Base-by-base conservation (phyloP, 495 filamentous ascomycete species). In the Penicillium canescens region DNA sequence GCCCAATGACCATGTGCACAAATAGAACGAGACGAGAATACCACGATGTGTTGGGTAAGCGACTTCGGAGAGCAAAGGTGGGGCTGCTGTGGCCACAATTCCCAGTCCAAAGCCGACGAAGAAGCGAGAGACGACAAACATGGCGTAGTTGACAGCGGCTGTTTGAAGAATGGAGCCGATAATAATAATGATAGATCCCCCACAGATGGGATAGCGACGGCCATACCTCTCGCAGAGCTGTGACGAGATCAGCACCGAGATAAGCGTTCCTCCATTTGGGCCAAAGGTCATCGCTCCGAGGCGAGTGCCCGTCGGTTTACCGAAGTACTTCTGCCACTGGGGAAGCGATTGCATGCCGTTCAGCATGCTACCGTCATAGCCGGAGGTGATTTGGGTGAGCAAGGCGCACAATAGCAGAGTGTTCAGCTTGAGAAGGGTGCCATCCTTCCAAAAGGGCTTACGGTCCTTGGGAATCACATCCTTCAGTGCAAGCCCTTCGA, bases 211-310 rank as follows among this genome's bases (percentile, higher is more conserved):
- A 18, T 18, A 18, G 18, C 18, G 18, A 18, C 18, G 18, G 18
- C 18, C 18, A 18, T 18, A 18, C 18, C 18, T 18, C 18, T 18
- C 18, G 1, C 18, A 18, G 18, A 18, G 18, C 18, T 18, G 18
- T 18, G 18, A 18, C 18, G 18, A 18, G 18, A 18, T 18, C 18
- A 18, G 18, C 18, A 18, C 18, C 18, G 18, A 18, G 18, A 18
- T 18, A 1, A 18, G 18, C 18, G 18, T 80, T 39, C 78, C 78
- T 41, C 57, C 74, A 78, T 58, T 84, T 84, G 42, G 87, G 81
- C 63, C 80, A 84, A 73, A 87, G 83, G 57, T 82, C 34, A 90
- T 77, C 42, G 84, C 78, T 62, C 85, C 86, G 18, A 85, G 77
- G 60, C 70, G 66, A 7, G 77, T 70, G 6, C 80, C 81, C 11